Conservation (phyloP, 176 grass and related monocot species). For the Hordeum vulgare region MorexV3_pseudomolecules_assembly NC_058523.1:226211235-226211734, state of each 20-base stretch:
- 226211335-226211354: constrained; percentile 99
- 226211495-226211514: constrained; percentile 92
- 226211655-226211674: too few species aligned
- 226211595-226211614: not conserved
- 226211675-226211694: too few species aligned
- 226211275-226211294: constrained; percentile 23
- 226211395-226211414: not conserved
- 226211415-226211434: constrained; percentile 23
- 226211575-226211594: too few species aligned
- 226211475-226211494: constrained; percentile 95
- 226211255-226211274: not conserved
- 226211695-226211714: too few species aligned
- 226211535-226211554: constrained; percentile 99
- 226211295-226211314: constrained; percentile 39
- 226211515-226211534: constrained; percentile 98
- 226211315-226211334: constrained; percentile 96
- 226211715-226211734: too few species aligned
- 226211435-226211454: not conserved
- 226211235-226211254: too few species aligned
- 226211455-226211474: constrained; percentile 97
- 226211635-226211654: not conserved
- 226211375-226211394: not conserved
- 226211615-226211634: not conserved
- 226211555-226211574: constrained; percentile 21
- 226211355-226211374: constrained; percentile 99